phyloP scores from a whole-genome alignment of 1,139 yeast species.

The Insectozyma bohioensis region DNA sequence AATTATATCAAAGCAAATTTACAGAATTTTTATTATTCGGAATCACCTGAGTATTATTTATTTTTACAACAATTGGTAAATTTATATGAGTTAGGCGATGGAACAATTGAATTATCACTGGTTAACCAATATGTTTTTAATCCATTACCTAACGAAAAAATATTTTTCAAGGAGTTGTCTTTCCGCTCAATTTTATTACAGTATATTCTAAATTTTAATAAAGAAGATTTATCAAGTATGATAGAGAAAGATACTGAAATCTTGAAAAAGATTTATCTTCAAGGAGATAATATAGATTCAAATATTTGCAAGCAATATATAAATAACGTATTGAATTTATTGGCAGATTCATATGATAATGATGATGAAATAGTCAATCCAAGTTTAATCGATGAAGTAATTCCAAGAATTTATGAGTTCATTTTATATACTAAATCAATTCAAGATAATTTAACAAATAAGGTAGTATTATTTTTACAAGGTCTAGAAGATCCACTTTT shows the following conservation, averaged over 20 bases:
- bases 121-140: conserved; percentile 6
- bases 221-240: conserved; percentile 4
- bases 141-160: not conserved
- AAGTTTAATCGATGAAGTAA: too few species aligned
- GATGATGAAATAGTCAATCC: not conserved
- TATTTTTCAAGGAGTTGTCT: conserved; percentile 4
- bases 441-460: conserved; percentile 4
- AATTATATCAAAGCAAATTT: conserved; percentile 7
- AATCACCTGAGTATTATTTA: conserved; percentile 1
- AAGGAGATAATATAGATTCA: not conserved
- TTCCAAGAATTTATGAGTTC: conserved; percentile 7
- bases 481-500: conserved; percentile 1
- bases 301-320: conserved; percentile 5
- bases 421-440: conserved; percentile 3
- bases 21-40: not conserved
- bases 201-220: conserved; percentile 1
- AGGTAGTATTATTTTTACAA: conserved; percentile 5
- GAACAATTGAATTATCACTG: conserved; percentile 11
- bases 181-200: conserved; percentile 6
- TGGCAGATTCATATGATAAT: conserved; percentile 1
- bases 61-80: conserved; percentile 6
- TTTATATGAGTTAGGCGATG: conserved; percentile 9
- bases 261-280: not conserved
- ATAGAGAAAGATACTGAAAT: conserved; percentile 3
- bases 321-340: conserved; percentile 4